A percentile compares a stretch with the other conserved stretches of the same genome.
Conservation (phyloP, 2,329 filamentous ascomycete genomes). For the Fusarium coicis region DNA sequence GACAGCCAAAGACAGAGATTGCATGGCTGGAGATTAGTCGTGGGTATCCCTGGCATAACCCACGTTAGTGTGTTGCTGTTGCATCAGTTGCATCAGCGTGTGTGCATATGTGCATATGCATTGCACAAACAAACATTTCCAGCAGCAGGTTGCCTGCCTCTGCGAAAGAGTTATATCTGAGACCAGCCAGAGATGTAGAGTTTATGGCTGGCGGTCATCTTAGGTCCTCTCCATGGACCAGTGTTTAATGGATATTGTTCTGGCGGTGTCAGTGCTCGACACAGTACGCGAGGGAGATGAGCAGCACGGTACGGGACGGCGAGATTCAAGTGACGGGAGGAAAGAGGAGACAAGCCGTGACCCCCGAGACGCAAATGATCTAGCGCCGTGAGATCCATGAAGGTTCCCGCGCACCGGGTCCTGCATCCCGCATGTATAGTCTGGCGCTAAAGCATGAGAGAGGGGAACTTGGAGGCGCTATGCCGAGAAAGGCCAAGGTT, state of each 20-base stretch:
- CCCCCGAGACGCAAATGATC: slow-evolving; percentile 5
- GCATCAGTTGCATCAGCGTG: slow-evolving; percentile 39
- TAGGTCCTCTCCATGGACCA: background rate
- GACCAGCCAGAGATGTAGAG: background rate
- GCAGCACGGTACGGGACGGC: slow-evolving; percentile 5
- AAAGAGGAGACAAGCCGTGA: slow-evolving; percentile 30
- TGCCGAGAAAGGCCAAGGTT: background rate
- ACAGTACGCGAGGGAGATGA: slow-evolving; percentile 1
- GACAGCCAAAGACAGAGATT: background rate
- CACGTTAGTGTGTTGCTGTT: slow-evolving; percentile 24
- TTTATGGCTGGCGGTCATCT: background rate
- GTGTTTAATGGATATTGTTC: background rate
- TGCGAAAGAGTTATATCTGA: background rate
- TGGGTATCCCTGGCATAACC: slow-evolving; percentile 22
- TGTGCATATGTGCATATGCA: slow-evolving; percentile 33
- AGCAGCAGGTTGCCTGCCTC: background rate
- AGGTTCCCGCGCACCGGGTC: slow-evolving; percentile 42
- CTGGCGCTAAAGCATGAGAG: slow-evolving; percentile 11
- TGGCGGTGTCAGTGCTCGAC: background rate
- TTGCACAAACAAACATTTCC: slow-evolving; percentile 32
- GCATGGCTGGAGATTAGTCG: slow-evolving; percentile 22
- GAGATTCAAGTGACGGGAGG: slow-evolving; percentile 23
- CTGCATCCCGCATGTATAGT: slow-evolving; percentile 38
- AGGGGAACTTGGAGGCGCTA: background rate
- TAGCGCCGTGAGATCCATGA: slow-evolving; percentile 23